Base-by-base conservation (phyloP, 345 rosid genomes). In the Excoecaria cochinchinensis region DNA sequence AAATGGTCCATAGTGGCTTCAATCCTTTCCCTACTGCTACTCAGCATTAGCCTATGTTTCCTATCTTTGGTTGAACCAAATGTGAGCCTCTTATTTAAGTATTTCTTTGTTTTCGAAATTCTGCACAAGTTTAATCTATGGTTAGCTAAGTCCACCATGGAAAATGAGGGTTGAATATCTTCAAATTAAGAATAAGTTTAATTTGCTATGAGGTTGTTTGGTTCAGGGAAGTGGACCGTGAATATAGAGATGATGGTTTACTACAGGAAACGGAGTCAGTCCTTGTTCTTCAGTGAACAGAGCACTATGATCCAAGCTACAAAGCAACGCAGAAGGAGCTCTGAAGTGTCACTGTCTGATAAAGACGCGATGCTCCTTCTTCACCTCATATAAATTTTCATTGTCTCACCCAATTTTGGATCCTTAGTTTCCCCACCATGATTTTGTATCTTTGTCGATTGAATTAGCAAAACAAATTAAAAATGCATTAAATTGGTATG, bases 1-100 rank as follows among this genome's bases (percentile, higher is more conserved):
- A 86, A 67, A 85, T 92, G 95, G 89, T 82, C 6, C 76, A 17
- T 6, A 76, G 76, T 4, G 93, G 97, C n/a, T 90, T 90, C 84
- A 85, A 83, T 71, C 98, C 97, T 2, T 91, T 88, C 62, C 86
- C 85, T 13, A 31, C 55, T 53, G 48, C 62, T 15, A 6, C 3
- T 44, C 0, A 5, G 48, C 1, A 55, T 16, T 19, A 19, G 60
- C 11, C 60, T 8, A 8, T 56, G 25, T 8, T 8, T 8, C n/a
- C 8, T 19, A 19, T 56, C 60, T 56, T n/a, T 55, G 58, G 22
- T 55, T 14, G 19, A 55, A 51, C 15, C 15, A 17, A 51, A 51
- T 56, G n/a, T 55, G 59, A 55, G 13, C n/a, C 22, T 8, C n/a
- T 55, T 56, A 31, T 31, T 31, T 31, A 31, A 31, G 2, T 0